phyloP scores from a whole-genome alignment of 305 asterid genomes.

The Stenogyne calaminthoides region DNA sequence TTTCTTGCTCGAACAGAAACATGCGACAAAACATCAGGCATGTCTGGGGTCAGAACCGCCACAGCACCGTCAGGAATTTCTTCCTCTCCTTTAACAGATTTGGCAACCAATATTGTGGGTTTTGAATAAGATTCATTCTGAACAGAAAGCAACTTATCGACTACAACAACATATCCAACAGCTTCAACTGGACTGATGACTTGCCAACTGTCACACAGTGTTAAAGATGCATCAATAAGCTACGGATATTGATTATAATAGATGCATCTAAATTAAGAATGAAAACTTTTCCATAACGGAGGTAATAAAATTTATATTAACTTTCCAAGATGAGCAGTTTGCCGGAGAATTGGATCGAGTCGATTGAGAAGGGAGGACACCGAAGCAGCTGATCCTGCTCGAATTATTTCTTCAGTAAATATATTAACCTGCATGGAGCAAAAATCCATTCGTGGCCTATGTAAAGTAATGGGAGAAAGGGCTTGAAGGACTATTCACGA shows the following conservation, averaged over 20 bases:
- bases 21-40: conserved; percentile 99
- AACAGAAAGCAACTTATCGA: conserved; percentile 88
- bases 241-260: conserved; percentile 18
- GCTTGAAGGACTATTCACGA: conserved; percentile 11
- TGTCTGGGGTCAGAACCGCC: conserved; percentile 95
- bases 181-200: conserved; percentile 98
- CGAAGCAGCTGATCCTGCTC: conserved; percentile 99
- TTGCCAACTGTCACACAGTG: conserved; percentile 84
- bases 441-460: conserved; percentile 26
- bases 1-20: conserved; percentile 99
- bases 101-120: conserved; percentile 92
- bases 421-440: conserved; percentile 67
- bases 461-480: conserved; percentile 27
- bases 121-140: conserved; percentile 76
- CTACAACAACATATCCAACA: conserved; percentile 91
- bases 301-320: conserved; percentile 30
- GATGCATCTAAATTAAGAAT: conserved; percentile 23
- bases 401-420: conserved; percentile 96
- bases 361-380: conserved; percentile 94
- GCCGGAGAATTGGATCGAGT: conserved; percentile 93
- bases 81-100: conserved; percentile 95
- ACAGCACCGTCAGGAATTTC: conserved; percentile 98
- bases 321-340: conserved; percentile 98
- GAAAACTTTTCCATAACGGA: background rate
- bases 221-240: conserved; percentile 30